Evolutionary conservation across 2,329 filamentous ascomycete species (phyloP), one percentile per base, ranked within the genome.

Genomic region (Teratosphaeria gauchensis): DNA sequence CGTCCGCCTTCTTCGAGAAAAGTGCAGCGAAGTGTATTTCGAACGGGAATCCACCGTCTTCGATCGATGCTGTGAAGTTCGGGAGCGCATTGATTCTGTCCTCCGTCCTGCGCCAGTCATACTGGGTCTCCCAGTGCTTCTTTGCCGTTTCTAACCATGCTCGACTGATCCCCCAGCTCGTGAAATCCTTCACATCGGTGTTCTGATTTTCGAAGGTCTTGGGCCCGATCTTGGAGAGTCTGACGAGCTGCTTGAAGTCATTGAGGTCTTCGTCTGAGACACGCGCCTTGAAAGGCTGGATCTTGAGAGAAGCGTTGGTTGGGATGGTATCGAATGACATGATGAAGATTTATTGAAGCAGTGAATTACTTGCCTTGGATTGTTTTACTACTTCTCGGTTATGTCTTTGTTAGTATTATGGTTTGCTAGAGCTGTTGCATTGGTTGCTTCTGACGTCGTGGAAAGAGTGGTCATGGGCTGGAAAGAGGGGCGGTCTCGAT

Each of bases 1-100:
- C 82, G 60, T 79, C 74, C 1, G 68, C 51, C 19, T 76, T 77
- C 14, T 72, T 62, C 0, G 81, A 83, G 59, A 84, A 84, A 0
- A 84, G 71, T 0, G 76, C 82, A 1, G 75, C 67, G 64, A 84
- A 84, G 64, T 84, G 81, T 48, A 84, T 71, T 3, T 73, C 66
- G 58, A 77, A 72, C 0, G 63, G 65, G 11, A 62, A 61, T 19
- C 71, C 70, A 4, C 69, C 68, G 28, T 78, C 75, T 11, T 73
- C 71, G 55, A 82, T 71, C 0, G 69, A 61, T 0, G 73, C 69
- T 1, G 69, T 78, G 70, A 76, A 83, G 60, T 82, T 79, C 1
- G 79, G 79, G 52, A 79, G 78, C 12, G 69, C 73, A 64, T 82
- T 82, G 63, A 81, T 76, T 16, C 66, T 64, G 19, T 68, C 66